Conservation (phyloP, 2,329 filamentous ascomycete genomes). For the Ambrosiella beaveri region DNA sequence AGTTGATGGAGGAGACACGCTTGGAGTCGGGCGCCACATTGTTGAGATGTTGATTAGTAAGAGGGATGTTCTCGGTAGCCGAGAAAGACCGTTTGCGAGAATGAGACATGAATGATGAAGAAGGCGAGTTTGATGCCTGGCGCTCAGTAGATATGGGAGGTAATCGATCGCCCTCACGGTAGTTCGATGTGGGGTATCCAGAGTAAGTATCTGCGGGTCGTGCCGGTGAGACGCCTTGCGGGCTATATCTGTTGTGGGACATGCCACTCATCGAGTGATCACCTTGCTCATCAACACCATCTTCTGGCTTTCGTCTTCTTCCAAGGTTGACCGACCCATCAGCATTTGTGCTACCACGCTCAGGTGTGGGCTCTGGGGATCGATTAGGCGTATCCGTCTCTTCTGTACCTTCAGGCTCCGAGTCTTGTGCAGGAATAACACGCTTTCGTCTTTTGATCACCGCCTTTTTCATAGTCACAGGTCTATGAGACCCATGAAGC, state of each 20-base stretch:
- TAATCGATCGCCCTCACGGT: background rate
- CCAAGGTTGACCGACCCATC: slow-evolving; percentile 50
- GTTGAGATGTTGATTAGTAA: slow-evolving; percentile 18
- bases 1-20: slow-evolving; percentile 58
- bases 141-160: slow-evolving; percentile 26
- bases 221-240: background rate
- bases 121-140: slow-evolving; percentile 41
- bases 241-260: background rate
- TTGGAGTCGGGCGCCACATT: slow-evolving; percentile 26
- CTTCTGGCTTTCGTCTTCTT: slow-evolving; percentile 26
- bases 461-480: slow-evolving; percentile 96
- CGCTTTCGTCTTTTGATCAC: slow-evolving; percentile 93
- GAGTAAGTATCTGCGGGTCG: background rate
- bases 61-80: slow-evolving; percentile 34
- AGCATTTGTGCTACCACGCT: slow-evolving; percentile 41
- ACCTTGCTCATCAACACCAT: slow-evolving; percentile 14
- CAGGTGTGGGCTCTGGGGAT: slow-evolving; percentile 23
- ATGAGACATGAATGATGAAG: slow-evolving; percentile 37
- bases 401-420: slow-evolving; percentile 30
- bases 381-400: slow-evolving; percentile 25
- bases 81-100: slow-evolving; percentile 53
- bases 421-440: slow-evolving; percentile 59
- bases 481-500: slow-evolving; percentile 80
- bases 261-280: slow-evolving; percentile 2
- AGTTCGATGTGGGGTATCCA: background rate